Conservation (phyloP, 805 yeast genomes). For the Suhomyces tanzawaensis region DNA sequence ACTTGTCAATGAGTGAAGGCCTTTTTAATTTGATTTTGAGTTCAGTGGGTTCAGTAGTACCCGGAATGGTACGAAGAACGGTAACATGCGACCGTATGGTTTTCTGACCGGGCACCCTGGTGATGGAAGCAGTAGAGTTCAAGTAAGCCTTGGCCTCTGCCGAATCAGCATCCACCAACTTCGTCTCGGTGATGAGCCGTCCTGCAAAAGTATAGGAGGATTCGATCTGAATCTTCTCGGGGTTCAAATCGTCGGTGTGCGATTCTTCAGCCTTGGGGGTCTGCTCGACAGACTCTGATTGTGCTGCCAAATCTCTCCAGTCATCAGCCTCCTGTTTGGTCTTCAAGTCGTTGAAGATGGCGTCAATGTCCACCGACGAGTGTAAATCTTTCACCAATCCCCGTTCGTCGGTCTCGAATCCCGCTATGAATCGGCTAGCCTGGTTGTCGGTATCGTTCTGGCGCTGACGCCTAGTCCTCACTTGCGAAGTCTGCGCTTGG, state of each 20-base stretch:
- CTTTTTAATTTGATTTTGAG: slow-evolving; percentile 63
- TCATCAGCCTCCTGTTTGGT: slow-evolving; percentile 11
- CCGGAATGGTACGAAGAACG: slow-evolving; percentile 31
- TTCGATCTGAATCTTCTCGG: slow-evolving; percentile 64
- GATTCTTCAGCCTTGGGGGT: slow-evolving; percentile 9
- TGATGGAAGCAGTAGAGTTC: slow-evolving; percentile 46
- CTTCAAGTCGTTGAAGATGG: slow-evolving; percentile 29
- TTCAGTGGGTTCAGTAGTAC: slow-evolving; percentile 32
- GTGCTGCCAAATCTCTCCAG: slow-evolving; percentile 11
- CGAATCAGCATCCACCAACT: slow-evolving; percentile 69
- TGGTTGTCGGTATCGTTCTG: slow-evolving; percentile 31
- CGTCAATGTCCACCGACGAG: slow-evolving; percentile 28
- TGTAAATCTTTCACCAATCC: slow-evolving; percentile 11
- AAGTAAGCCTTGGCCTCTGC: slow-evolving; percentile 87
- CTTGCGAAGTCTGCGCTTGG: slow-evolving; percentile 53
- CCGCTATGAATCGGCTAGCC: slow-evolving; percentile 9
- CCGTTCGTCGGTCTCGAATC: slow-evolving; percentile 17
- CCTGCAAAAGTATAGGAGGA: slow-evolving; percentile 90
- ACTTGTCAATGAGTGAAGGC: slow-evolving; percentile 73
- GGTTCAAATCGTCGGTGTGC: slow-evolving; percentile 15
- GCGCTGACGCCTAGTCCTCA: slow-evolving; percentile 68
- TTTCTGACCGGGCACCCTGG: slow-evolving; percentile 11
- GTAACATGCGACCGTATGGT: slow-evolving; percentile 29
- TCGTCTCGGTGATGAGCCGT: slow-evolving; percentile 70
- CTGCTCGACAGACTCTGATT: slow-evolving; percentile 3